A percentile compares a stretch with the other conserved stretches of the same genome.
phyloP scores from a whole-genome alignment of 2,329 filamentous ascomycete species.

The Tolypocladium guangdongense region DNA sequence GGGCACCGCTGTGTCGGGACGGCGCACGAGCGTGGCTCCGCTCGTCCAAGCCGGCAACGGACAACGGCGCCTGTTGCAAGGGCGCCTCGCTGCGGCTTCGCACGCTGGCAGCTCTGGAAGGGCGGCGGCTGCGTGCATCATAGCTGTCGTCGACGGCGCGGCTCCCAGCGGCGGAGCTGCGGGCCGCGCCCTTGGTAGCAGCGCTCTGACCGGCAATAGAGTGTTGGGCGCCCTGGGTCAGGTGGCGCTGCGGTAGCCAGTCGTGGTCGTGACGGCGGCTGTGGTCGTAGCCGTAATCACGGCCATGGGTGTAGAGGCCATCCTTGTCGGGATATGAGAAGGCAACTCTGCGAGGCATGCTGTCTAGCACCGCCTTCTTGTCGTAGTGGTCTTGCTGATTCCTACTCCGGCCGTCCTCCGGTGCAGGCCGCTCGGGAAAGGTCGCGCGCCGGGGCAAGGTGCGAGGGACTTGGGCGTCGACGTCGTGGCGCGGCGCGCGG shows the following conservation, averaged over 20 bases:
- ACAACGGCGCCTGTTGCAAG: neutral
- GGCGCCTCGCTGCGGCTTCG: neutral
- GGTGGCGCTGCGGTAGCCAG: neutral
- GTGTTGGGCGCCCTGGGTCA: neutral
- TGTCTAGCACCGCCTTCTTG: neutral
- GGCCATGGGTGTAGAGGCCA: neutral
- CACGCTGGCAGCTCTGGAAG: no score
- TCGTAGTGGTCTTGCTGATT: neutral
- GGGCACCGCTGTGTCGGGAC: neutral
- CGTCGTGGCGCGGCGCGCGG: conserved; percentile 27
- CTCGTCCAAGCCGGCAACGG: neutral
- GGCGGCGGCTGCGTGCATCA: neutral
- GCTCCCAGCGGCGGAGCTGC: neutral
- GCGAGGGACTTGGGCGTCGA: conserved; percentile 21
- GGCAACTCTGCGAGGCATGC: neutral
- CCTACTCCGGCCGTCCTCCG: neutral
- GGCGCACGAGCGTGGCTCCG: neutral
- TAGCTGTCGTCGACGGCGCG: neutral
- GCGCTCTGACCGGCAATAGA: neutral
- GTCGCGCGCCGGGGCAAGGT: conserved; percentile 32
- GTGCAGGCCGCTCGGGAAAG: conserved; percentile 24
- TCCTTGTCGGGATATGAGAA: neutral
- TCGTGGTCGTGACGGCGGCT: neutral
- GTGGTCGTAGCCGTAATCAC: neutral
- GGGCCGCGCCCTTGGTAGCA: neutral